phyloP scores from a whole-genome alignment of 2,329 filamentous ascomycete species.

The Diaporthe batatas region DNA sequence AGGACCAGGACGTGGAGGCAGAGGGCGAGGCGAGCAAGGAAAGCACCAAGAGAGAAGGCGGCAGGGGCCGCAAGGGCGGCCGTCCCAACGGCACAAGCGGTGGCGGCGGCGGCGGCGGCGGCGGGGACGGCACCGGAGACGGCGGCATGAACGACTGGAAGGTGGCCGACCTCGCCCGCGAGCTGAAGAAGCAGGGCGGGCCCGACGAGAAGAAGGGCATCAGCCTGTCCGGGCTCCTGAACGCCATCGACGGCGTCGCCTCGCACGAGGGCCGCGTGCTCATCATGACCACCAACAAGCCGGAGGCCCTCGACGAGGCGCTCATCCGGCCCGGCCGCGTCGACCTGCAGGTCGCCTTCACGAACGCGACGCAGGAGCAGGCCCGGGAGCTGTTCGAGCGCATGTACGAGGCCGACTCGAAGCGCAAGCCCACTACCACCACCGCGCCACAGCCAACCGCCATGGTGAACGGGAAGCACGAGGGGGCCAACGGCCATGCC shows the following conservation, averaged over 20 bases:
- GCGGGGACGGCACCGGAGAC: slow-evolving; percentile 33
- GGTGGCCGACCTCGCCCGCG: slow-evolving; percentile 58
- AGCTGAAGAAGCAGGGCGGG: slow-evolving; percentile 57
- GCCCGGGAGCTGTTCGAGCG: slow-evolving; percentile 70
- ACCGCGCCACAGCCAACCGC: background rate
- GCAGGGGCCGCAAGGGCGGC: slow-evolving; percentile 38
- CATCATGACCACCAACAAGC: slow-evolving; percentile 86
- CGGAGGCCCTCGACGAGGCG: slow-evolving; percentile 79
- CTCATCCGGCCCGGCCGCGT: slow-evolving; percentile 81
- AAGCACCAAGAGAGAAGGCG: slow-evolving; percentile 42
- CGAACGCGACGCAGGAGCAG: slow-evolving; percentile 66
- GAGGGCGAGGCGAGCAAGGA: slow-evolving; percentile 40
- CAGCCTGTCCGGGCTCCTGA: slow-evolving; percentile 82
- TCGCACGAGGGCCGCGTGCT: slow-evolving; percentile 83
- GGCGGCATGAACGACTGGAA: slow-evolving; percentile 50
- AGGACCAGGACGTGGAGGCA: slow-evolving; percentile 42
- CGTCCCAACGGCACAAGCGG: slow-evolving; percentile 1
- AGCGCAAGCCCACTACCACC: slow-evolving; percentile 30
- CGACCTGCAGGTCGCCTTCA: slow-evolving; percentile 63
- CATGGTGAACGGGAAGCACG: slow-evolving; percentile 6
- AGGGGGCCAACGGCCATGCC: background rate
- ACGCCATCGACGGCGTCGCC: slow-evolving; percentile 86
- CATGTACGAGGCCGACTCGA: slow-evolving; percentile 68
- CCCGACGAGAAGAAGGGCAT: slow-evolving; percentile 65
- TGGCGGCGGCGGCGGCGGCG: slow-evolving; percentile 32